These are phyloP conservation scores for Trichothecium sympodiale DNA, from an alignment of 2,329 filamentous ascomycete genomes.

Conservation along the genomic window DNA sequence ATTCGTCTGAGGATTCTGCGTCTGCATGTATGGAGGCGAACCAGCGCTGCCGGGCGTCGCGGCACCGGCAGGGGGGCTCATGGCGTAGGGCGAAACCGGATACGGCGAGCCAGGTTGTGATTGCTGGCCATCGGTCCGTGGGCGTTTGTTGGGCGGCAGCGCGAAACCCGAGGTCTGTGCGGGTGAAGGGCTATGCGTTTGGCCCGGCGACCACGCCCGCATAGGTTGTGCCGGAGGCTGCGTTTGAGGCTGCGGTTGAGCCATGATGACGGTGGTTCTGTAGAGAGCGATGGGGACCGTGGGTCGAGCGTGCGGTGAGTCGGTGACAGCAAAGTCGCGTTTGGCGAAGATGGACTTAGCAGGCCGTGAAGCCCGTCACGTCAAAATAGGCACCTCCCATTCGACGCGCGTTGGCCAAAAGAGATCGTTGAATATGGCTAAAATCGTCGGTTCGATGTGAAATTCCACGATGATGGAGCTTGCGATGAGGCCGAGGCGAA, in stretches of 20 bases:
- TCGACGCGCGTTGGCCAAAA: conserved; percentile 18
- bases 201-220: conserved; percentile 42
- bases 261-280: conserved; percentile 30
- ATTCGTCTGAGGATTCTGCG: conserved; percentile 18
- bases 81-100: conserved; percentile 37
- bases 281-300: conserved; percentile 3
- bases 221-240: conserved; percentile 27
- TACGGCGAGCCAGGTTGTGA: conserved; percentile 57
- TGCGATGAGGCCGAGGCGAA: too few relatives aligned
- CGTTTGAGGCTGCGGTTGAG: conserved; percentile 43
- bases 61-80: conserved; percentile 31
- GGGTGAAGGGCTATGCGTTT: conserved; percentile 51
- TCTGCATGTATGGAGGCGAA: conserved; percentile 24
- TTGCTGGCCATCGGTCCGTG: conserved; percentile 46
- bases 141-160: conserved; percentile 61
- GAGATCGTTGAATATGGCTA: neutral
- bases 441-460: too few relatives aligned
- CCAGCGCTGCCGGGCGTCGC: conserved; percentile 26
- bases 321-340: conserved; percentile 4
- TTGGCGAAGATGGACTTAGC: conserved; percentile 21
- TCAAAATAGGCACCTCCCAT: conserved; percentile 34
- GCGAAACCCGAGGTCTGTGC: conserved; percentile 38
- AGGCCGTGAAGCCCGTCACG: conserved; percentile 40
- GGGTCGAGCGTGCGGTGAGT: neutral
- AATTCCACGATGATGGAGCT: too few relatives aligned